A percentile compares a stretch with the other conserved stretches of the same genome.
These are phyloP conservation scores for Vigna angularis DNA, from an alignment of 306 rosid species.

Conservation along the genomic window DNA sequence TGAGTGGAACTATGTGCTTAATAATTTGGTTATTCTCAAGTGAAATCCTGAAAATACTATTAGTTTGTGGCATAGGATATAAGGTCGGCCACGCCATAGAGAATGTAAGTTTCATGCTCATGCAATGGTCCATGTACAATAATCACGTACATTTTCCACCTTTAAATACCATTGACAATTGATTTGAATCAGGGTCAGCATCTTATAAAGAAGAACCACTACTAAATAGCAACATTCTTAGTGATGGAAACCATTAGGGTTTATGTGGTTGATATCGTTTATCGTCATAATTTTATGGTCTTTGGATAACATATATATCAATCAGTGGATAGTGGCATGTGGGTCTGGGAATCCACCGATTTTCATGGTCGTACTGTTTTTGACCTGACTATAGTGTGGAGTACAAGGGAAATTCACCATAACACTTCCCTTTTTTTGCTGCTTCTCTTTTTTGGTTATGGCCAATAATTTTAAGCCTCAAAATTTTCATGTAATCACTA, in stretches of 20 bases:
- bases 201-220: constrained; percentile 29
- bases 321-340: constrained; percentile 2
- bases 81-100: constrained; percentile 32
- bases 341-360: constrained; percentile 45
- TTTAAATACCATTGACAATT: not conserved
- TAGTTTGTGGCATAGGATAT: constrained; percentile 16
- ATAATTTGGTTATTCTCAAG: constrained; percentile 23
- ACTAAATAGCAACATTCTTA: constrained; percentile 18
- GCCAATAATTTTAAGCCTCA: not conserved
- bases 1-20: not conserved
- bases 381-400: not conserved
- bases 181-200: constrained; percentile 2
- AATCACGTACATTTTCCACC: not conserved
- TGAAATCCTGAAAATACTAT: not conserved
- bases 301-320: not conserved
- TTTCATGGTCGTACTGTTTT: not conserved
- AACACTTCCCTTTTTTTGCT: not conserved
- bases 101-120: not conserved
- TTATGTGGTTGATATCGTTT: constrained; percentile 32
- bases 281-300: not conserved
- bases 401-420: not conserved
- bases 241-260: not conserved
- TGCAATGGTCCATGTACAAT: constrained; percentile 26
- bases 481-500: not conserved
- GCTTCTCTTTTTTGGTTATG: not conserved